A percentile compares a stretch with the other conserved stretches of the same genome.
phyloP scores from a whole-genome alignment of 306 rosid genomes.

The Ceratonia siliqua region DNA sequence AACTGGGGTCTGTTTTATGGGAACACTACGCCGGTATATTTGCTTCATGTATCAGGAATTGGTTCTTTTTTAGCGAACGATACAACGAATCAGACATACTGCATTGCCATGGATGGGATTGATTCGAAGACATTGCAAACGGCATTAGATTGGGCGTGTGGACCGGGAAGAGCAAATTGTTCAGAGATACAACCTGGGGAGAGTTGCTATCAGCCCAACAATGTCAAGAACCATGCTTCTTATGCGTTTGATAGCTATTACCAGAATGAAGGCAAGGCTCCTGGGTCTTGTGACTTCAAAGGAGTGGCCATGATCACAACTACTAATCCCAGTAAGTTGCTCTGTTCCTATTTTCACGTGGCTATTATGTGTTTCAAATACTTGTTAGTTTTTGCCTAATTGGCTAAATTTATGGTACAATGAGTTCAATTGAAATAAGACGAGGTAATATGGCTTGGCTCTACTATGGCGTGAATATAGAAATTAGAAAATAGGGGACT shows the following conservation, averaged over 20 bases:
- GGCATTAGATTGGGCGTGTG: constrained; percentile 92
- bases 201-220: constrained; percentile 69
- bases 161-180: constrained; percentile 80
- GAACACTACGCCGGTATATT: constrained; percentile 62
- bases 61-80: constrained; percentile 81
- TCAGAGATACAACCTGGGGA: constrained; percentile 88
- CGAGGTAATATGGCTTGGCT: constrained; percentile 36
- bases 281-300: constrained; percentile 86
- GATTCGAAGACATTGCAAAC: constrained; percentile 77
- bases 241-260: constrained; percentile 92
- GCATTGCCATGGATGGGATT: constrained; percentile 65
- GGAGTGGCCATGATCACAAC: constrained; percentile 85
- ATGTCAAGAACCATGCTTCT: constrained; percentile 80
- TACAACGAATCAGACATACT: constrained; percentile 70
- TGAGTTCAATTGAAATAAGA: background rate
- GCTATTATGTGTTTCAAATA: background rate
- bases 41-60: constrained; percentile 76
- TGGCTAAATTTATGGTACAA: background rate
- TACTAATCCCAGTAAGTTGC: constrained; percentile 75
- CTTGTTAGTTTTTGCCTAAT: background rate
- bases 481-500: background rate
- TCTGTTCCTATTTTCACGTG: background rate
- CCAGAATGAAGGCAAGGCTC: constrained; percentile 58
- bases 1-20: constrained; percentile 85
- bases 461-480: background rate